phyloP scores from a whole-genome alignment of 176 grass and related monocot genomes.

The Aegilops sharonensis region DNA sequence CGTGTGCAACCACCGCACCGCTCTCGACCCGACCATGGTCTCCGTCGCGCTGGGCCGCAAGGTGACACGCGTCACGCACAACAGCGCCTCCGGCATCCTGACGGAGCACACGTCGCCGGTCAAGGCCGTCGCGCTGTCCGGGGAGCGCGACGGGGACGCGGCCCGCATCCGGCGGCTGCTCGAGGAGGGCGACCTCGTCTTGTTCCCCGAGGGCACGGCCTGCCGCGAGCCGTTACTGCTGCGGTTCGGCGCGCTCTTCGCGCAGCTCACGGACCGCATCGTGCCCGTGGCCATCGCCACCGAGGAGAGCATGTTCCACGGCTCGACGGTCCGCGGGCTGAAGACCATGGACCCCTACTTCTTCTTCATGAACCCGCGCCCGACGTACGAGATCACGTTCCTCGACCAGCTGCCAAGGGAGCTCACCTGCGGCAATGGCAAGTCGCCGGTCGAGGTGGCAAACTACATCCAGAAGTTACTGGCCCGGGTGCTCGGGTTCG shows the following conservation, averaged over 20 bases:
- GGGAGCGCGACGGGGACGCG: slow-evolving; percentile 34
- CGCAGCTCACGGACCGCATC: slow-evolving; percentile 65
- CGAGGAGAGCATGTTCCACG: slow-evolving; percentile 64
- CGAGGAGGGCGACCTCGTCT: slow-evolving; percentile 52
- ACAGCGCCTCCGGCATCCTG: slow-evolving; percentile 25
- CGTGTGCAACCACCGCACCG: slow-evolving; percentile 78
- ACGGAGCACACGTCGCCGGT: slow-evolving; percentile 42
- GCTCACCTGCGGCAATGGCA: slow-evolving; percentile 54
- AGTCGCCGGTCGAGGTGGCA: slow-evolving; percentile 64
- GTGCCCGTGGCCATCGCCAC: slow-evolving; percentile 65
- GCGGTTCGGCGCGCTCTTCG: slow-evolving; percentile 52
- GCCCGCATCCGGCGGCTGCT: slow-evolving; percentile 41
- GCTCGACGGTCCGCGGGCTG: slow-evolving; percentile 37
- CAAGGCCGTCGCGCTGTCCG: slow-evolving; percentile 29
- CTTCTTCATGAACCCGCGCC: slow-evolving; percentile 81
- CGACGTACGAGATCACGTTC: slow-evolving; percentile 69
- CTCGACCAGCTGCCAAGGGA: slow-evolving; percentile 57
- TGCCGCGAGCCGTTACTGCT: slow-evolving; percentile 61
- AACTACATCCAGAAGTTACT: slow-evolving; percentile 56
- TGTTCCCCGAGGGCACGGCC: slow-evolving; percentile 61
- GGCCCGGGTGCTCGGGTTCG: slow-evolving; percentile 50
- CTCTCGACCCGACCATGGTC: slow-evolving; percentile 46
- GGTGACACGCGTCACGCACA: slow-evolving; percentile 51
- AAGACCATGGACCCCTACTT: slow-evolving; percentile 60
- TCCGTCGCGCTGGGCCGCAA: slow-evolving; percentile 55